These are phyloP conservation scores for Suillus fuscotomentosus DNA, from an alignment of 768 basidiomycete species.

Conservation along the genomic window DNA sequence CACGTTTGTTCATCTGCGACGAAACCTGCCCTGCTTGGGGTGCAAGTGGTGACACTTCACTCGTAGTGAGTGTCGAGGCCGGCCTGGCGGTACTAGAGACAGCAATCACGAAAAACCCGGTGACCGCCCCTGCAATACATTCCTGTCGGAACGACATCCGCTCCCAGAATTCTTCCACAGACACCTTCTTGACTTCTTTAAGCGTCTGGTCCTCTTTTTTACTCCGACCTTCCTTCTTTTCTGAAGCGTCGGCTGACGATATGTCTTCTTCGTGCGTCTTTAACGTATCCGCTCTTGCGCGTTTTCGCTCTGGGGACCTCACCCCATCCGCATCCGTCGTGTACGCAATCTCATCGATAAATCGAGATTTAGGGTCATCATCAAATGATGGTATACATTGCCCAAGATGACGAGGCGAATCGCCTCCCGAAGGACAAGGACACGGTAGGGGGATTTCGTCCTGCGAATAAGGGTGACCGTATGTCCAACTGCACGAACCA, in stretches of 20 bases:
- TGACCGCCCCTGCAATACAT: constrained; percentile 85
- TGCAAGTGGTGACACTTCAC: constrained; percentile 42
- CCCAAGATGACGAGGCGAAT: constrained; percentile 44
- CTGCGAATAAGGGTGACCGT: constrained; percentile 75
- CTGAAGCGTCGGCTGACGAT: constrained; percentile 24
- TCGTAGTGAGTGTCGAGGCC: constrained; percentile 5
- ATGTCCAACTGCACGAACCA: constrained; percentile 50
- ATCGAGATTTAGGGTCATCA: constrained; percentile 96
- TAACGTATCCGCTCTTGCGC: constrained; percentile 34
- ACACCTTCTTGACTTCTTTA: constrained; percentile 60
- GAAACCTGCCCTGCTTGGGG: constrained; percentile 64
- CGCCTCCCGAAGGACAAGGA: constrained; percentile 45
- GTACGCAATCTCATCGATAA: constrained; percentile 86
- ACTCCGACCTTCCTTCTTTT: constrained; percentile 22
- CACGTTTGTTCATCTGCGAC: constrained; percentile 63
- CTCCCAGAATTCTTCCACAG: constrained; percentile 91
- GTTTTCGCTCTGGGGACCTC: constrained; percentile 62
- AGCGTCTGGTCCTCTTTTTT: constrained; percentile 36
- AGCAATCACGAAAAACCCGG: constrained; percentile 86
- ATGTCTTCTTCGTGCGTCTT: constrained; percentile 21
- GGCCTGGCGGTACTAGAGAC: constrained; percentile 33
- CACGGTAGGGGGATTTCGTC: constrained; percentile 41
- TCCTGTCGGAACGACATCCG: constrained; percentile 96
- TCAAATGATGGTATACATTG: constrained; percentile 86
- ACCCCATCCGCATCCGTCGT: constrained; percentile 59